A percentile compares a stretch with the other conserved stretches of the same genome.
Conservation (phyloP, 306 rosid genomes). For the Inga leiocalycina region DNA sequence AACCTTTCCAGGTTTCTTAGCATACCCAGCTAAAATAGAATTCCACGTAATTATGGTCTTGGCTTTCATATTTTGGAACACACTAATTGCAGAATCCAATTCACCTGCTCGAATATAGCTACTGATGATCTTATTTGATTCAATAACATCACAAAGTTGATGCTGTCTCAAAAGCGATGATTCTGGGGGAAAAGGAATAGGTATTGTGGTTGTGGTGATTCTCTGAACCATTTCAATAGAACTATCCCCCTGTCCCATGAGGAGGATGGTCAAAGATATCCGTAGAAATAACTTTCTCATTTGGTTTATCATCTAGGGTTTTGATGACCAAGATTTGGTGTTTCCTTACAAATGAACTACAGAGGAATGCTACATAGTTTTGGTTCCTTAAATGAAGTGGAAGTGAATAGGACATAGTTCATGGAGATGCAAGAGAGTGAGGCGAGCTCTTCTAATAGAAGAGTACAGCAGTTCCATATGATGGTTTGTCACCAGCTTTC, state of each 20-base stretch:
- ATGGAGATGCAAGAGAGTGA: neutral
- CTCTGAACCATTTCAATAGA: neutral
- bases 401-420: neutral
- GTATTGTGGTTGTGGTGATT: neutral
- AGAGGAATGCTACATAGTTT: neutral
- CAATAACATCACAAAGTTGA: slow-evolving; percentile 33
- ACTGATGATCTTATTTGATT: slow-evolving; percentile 64
- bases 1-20: slow-evolving; percentile 52
- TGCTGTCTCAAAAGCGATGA: slow-evolving; percentile 25
- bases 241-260: neutral
- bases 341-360: neutral
- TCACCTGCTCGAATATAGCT: slow-evolving; percentile 55
- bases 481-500: slow-evolving; percentile 58
- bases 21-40: slow-evolving; percentile 59
- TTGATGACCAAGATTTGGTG: neutral
- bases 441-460: slow-evolving; percentile 43
- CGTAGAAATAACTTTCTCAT: neutral
- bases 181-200: neutral
- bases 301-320: neutral
- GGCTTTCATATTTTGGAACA: slow-evolving; percentile 58
- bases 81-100: slow-evolving; percentile 57
- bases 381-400: neutral
- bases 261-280: neutral
- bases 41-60: slow-evolving; percentile 81
- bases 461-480: slow-evolving; percentile 79